These are phyloP conservation scores for Smallanthus sonchifolius DNA, from an alignment of 129 eudicot genomes.

Conservation along the genomic window DNA sequence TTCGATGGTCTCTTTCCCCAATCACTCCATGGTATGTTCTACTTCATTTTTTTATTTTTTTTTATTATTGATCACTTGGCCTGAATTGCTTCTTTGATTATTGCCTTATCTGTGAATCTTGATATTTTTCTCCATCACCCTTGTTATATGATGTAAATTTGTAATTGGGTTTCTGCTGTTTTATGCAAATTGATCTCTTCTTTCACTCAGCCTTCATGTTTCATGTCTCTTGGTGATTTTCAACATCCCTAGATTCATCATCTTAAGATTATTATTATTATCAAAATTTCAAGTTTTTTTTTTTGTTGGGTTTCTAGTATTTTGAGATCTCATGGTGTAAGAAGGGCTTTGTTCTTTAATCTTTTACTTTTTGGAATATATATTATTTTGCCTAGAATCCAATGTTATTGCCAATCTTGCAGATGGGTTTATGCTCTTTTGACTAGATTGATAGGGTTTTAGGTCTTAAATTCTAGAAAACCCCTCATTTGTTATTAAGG, in stretches of 20 bases:
- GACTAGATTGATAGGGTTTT: conserved; percentile 2
- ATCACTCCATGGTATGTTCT: conserved; percentile 18
- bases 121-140: background rate
- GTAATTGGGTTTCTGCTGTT: conserved; percentile 6
- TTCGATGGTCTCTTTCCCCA: conserved; percentile 5
- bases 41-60: background rate
- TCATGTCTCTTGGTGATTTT: background rate
- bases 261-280: background rate
- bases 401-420: background rate
- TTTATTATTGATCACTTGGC: background rate
- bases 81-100: background rate
- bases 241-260: background rate
- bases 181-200: background rate
- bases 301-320: background rate
- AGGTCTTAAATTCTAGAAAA: background rate
- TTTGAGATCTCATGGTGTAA: conserved; percentile 24
- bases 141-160: background rate
- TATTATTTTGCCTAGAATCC: background rate
- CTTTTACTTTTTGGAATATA: background rate
- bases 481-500: background rate
- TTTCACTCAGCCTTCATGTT: background rate
- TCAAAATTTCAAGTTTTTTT: background rate
- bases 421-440: conserved; percentile 14
- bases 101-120: background rate
- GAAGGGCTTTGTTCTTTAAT: background rate